Percentiles rank a stretch among this genome's conserved stretches.
Evolutionary conservation across 2,329 filamentous ascomycete species (phyloP).

Genomic region (Fusarium buxicola): DNA sequence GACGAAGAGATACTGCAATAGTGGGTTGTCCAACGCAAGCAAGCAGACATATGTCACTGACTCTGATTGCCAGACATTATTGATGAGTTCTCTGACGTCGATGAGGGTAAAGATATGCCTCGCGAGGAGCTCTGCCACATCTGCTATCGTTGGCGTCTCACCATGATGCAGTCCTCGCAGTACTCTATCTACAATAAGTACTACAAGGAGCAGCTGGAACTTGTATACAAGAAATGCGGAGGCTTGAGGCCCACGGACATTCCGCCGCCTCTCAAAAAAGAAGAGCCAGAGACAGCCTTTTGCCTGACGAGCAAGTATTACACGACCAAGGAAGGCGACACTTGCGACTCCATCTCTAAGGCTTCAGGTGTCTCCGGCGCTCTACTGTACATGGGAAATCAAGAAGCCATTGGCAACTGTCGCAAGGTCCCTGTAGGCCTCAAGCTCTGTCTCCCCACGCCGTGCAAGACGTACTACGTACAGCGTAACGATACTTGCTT

Average conservation of each 20-base stretch:
- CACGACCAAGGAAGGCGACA: conserved; percentile 25
- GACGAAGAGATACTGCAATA: conserved; percentile 33
- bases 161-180: conserved; percentile 41
- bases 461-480: not conserved
- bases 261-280: not conserved
- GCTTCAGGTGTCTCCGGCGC: conserved; percentile 23
- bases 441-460: conserved; percentile 20
- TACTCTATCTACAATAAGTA: conserved; percentile 40
- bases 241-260: conserved; percentile 6
- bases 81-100: conserved; percentile 26
- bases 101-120: conserved; percentile 32
- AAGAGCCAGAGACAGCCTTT: not conserved
- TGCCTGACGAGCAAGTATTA: conserved; percentile 14
- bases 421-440: conserved; percentile 12
- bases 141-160: conserved; percentile 36
- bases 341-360: conserved; percentile 35
- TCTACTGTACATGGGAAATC: conserved; percentile 34
- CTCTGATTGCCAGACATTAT: conserved; percentile 23
- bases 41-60: not conserved
- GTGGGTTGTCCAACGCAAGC: conserved; percentile 6
- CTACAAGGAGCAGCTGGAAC: conserved; percentile 20
- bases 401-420: conserved; percentile 23
- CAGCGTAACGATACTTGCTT: conserved; percentile 3
- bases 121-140: conserved; percentile 38
- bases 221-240: conserved; percentile 19